A percentile compares a stretch with the other conserved stretches of the same genome.
Evolutionary conservation across 2,329 filamentous ascomycete genomes (phyloP).

Genomic region (Cladosporium sp.): DNA sequence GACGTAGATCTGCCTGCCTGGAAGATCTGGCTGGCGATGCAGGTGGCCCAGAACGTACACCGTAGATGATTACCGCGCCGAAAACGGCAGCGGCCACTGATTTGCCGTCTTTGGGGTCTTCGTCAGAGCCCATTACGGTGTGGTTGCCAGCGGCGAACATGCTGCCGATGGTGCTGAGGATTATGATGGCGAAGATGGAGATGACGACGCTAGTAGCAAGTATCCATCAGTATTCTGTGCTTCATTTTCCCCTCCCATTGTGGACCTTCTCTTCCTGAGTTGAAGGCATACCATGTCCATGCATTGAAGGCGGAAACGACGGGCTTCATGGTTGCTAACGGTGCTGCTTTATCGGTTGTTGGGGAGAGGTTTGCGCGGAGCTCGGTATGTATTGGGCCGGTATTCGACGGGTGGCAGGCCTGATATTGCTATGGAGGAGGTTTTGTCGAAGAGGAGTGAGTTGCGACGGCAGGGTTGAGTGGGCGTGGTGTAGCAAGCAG

Average conservation of each 20-base stretch:
- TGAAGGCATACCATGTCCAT: no score
- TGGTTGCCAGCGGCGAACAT: conserved; percentile 76
- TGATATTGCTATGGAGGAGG: background rate
- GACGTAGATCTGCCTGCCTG: background rate
- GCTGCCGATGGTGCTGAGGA: conserved; percentile 61
- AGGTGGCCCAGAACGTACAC: conserved; percentile 65
- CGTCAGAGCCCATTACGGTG: conserved; percentile 71
- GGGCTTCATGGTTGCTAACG: conserved; percentile 72
- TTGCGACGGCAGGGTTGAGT: background rate
- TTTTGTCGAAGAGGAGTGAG: background rate
- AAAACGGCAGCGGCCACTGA: conserved; percentile 84
- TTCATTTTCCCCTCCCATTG: conserved; percentile 3
- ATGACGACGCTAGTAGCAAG: conserved; percentile 59
- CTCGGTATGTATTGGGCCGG: background rate
- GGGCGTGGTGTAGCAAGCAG: background rate
- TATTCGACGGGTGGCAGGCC: background rate
- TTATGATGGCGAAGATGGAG: conserved; percentile 61
- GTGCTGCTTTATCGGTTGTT: conserved; percentile 11
- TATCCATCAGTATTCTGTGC: conserved; percentile 1
- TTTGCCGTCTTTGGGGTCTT: conserved; percentile 59
- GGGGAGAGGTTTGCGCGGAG: background rate
- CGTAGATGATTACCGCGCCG: conserved; percentile 81
- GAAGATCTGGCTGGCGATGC: background rate
- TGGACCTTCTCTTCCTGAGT: background rate
- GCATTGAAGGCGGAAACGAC: conserved; percentile 87